phyloP scores from a whole-genome alignment of 2,329 filamentous ascomycete genomes.

The Didymella pinodella region DNA sequence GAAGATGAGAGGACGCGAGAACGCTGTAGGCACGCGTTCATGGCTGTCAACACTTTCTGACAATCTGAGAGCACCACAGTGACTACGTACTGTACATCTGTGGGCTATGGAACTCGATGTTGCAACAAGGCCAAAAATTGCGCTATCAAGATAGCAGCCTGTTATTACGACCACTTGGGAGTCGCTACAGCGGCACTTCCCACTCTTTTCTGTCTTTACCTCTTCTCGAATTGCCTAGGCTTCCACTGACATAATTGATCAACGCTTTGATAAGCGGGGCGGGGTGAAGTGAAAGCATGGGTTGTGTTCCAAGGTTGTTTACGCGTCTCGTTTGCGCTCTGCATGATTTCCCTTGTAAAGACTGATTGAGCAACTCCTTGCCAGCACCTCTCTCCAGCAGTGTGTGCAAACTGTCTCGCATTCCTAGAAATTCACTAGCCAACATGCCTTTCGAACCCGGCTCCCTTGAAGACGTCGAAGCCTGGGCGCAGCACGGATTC shows the following conservation, averaged over 20 bases:
- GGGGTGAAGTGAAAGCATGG: background rate
- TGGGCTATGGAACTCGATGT: no score
- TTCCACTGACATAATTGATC: background rate
- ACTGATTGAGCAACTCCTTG: background rate
- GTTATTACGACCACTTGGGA: no score
- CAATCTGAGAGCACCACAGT: background rate
- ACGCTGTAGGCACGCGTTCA: no score
- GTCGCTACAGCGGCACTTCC: background rate
- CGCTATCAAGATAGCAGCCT: background rate
- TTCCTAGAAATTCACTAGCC: no score
- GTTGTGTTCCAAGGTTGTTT: no score
- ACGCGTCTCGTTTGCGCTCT: background rate
- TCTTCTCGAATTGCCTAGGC: no score
- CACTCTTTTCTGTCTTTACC: background rate
- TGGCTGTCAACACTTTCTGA: no score
- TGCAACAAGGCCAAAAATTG: no score
- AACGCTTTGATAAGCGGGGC: background rate
- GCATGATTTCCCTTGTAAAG: background rate
- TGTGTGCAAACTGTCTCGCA: no score
- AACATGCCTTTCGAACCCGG: background rate
- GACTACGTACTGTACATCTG: background rate
- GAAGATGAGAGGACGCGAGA: no score
- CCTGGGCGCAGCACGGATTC: slow-evolving; percentile 9
- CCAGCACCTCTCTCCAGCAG: background rate
- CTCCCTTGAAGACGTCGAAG: slow-evolving; percentile 9